Evolutionary conservation across 1,139 yeast species (phyloP), one percentile per base, ranked within the genome.

Genomic region (Geotrichum candidum): DNA sequence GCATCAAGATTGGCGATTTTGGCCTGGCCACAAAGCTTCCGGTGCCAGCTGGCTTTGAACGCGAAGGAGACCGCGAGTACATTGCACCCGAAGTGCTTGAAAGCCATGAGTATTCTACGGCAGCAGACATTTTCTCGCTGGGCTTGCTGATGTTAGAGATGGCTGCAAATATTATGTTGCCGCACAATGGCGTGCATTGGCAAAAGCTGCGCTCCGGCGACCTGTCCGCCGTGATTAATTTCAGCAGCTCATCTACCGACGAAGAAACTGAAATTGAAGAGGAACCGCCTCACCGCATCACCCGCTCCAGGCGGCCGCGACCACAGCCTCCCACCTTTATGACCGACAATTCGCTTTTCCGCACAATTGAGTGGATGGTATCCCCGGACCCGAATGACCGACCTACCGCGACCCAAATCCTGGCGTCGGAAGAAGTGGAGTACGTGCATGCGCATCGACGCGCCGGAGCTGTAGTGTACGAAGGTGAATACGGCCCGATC

Each of bases 121-220:
- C 94, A 64, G 98, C 98, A 0, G 99, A 94, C 74, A 86, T 94
- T 11, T 94, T 94, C 74, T 89, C 97, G 38, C 82, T 92, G 56
- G 99, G 99, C 0, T 79, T 95, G 64, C 89, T 94, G 67, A 87
- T 94, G 78, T 86, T 94, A 57, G 99, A 94, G 74, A 88, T 91
- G 68, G 99, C 99, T 1, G 96, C 99, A 1, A 94, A 94, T 73
- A 94, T 94, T 58, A 85, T 92, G 7, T 77, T 95, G 57, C 99
- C 99, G 0, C 98, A 92, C 68, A 92, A 95, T 73, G 99, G 99
- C 5, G 83, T 91, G 9, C 95, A 96, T 48, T 94, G 99, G 99
- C 94, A 96, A 67, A 91, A 92, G 73, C 77, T 94, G 66, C 82
- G 99, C 67, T 88, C 96, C 56, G 99, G 99, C 0, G 99, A 94